phyloP scores from a whole-genome alignment of 371 early-diverging fungal species.

The Mucor ambiguus region DNA sequence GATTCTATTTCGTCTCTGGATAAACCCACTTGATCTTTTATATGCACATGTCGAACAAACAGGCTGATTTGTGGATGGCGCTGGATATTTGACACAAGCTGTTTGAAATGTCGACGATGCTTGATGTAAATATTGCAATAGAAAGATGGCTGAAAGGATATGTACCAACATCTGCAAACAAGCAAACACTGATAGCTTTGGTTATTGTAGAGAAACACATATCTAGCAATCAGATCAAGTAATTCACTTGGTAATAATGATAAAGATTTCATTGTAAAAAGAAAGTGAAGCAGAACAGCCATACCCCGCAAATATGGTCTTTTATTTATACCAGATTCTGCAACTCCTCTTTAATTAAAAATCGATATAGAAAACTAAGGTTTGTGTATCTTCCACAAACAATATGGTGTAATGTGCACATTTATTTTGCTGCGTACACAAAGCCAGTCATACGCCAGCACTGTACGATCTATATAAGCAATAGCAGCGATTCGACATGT shows the following conservation, averaged over 20 bases:
- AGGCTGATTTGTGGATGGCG: not conserved
- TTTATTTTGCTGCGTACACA: no score
- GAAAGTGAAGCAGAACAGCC: not conserved
- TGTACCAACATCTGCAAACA: constrained; percentile 4
- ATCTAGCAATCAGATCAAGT: not conserved
- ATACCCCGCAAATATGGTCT: not conserved
- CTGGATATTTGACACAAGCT: not conserved
- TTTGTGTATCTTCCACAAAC: not conserved
- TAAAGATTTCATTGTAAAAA: not conserved
- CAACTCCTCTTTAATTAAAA: not conserved
- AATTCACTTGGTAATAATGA: constrained; percentile 11
- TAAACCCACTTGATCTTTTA: constrained; percentile 11
- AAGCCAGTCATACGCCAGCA: no score
- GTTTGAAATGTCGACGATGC: constrained; percentile 1
- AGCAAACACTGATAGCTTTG: not conserved
- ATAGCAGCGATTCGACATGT: not conserved
- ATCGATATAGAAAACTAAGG: not conserved
- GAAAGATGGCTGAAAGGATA: not conserved
- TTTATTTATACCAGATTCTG: not conserved
- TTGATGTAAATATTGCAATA: constrained; percentile 2
- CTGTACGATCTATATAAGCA: no score
- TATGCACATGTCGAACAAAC: constrained; percentile 7
- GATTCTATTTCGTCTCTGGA: constrained; percentile 10
- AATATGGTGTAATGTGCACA: not conserved
- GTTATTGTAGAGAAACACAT: not conserved